phyloP scores from a whole-genome alignment of 2,329 filamentous ascomycete genomes.

The Fusarium oxysporum region DNA sequence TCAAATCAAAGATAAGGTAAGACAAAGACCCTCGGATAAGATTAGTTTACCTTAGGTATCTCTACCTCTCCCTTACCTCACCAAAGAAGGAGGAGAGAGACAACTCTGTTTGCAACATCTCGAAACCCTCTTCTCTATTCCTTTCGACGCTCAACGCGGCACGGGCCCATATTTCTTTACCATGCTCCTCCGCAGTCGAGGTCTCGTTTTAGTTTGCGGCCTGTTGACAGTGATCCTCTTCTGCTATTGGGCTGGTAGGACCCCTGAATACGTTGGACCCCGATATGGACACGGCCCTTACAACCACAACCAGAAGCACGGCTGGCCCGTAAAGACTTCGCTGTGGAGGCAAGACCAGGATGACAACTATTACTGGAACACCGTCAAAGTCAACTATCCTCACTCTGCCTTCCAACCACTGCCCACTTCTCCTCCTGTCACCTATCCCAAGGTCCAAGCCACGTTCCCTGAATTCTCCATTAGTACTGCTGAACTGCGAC shows the following conservation, averaged over 20 bases:
- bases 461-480: slow-evolving; percentile 46
- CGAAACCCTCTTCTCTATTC: not conserved
- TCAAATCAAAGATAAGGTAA: slow-evolving; percentile 18
- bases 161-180: slow-evolving; percentile 18
- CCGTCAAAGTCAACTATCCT: slow-evolving; percentile 45
- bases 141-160: not conserved
- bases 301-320: slow-evolving; percentile 38
- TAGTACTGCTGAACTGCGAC: slow-evolving; percentile 46
- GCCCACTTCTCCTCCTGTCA: slow-evolving; percentile 45
- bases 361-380: slow-evolving; percentile 46
- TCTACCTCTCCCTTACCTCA: slow-evolving; percentile 4
- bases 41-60: slow-evolving; percentile 9
- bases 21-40: slow-evolving; percentile 12
- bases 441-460: slow-evolving; percentile 51
- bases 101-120: slow-evolving; percentile 2
- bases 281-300: slow-evolving; percentile 34
- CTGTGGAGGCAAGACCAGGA: slow-evolving; percentile 42
- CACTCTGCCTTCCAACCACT: slow-evolving; percentile 45
- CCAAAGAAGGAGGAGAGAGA: not conserved
- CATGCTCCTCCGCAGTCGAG: slow-evolving; percentile 42
- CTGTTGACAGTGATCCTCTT: slow-evolving; percentile 39
- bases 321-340: slow-evolving; percentile 37
- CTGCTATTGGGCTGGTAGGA: slow-evolving; percentile 33
- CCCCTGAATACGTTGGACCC: slow-evolving; percentile 29
- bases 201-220: slow-evolving; percentile 32